phyloP scores from a whole-genome alignment of 2,329 filamentous ascomycete species.

The Venturia nashicola region DNA sequence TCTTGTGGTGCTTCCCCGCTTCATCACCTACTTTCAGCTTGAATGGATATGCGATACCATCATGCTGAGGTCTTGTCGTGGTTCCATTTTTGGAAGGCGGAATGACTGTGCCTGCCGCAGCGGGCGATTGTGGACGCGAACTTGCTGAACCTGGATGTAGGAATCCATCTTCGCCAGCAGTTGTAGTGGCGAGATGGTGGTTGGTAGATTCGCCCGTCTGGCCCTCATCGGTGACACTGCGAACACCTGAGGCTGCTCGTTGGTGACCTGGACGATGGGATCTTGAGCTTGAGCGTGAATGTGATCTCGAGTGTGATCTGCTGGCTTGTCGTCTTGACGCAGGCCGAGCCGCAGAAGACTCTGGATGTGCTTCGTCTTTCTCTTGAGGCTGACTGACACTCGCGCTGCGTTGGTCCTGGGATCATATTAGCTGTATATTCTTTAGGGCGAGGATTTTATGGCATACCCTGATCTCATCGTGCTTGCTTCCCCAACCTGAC shows the following conservation, averaged over 20 bases:
- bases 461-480: slow-evolving; percentile 62
- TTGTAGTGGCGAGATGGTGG: not conserved
- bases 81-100: slow-evolving; percentile 33
- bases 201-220: slow-evolving; percentile 27
- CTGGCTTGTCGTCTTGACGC: slow-evolving; percentile 11
- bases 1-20: slow-evolving; percentile 29
- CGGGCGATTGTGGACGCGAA: slow-evolving; percentile 13
- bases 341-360: slow-evolving; percentile 7
- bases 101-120: slow-evolving; percentile 24
- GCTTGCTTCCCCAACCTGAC: slow-evolving; percentile 79
- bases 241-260: slow-evolving; percentile 30
- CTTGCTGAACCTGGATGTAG: slow-evolving; percentile 15
- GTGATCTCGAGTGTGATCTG: slow-evolving; percentile 20
- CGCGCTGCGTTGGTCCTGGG: slow-evolving; percentile 16
- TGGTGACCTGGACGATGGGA: slow-evolving; percentile 13
- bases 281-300: not conserved
- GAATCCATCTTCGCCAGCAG: slow-evolving; percentile 12
- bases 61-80: slow-evolving; percentile 53
- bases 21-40: slow-evolving; percentile 38
- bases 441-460: not conserved
- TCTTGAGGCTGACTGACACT: slow-evolving; percentile 7
- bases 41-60: slow-evolving; percentile 62
- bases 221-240: slow-evolving; percentile 39
- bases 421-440: not conserved
- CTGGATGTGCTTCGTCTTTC: slow-evolving; percentile 18